phyloP scores from a whole-genome alignment of 371 early-diverging fungal genomes.

The Mycotypha africana region DNA sequence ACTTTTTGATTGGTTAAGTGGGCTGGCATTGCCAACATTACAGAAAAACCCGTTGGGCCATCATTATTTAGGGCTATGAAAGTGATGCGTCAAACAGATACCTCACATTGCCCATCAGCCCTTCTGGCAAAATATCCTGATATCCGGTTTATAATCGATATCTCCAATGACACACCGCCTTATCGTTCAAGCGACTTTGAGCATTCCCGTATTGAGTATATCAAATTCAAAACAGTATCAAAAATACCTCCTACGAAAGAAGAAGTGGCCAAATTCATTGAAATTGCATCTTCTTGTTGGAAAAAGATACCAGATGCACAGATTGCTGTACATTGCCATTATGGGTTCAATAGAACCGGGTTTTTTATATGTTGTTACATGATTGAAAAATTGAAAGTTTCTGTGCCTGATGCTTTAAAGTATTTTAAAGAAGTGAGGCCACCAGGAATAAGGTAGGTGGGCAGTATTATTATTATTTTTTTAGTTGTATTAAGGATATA shows the following conservation, averaged over 20 bases:
- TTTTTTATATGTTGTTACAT: constrained; percentile 67
- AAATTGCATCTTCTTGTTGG: constrained; percentile 51
- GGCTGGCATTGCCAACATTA: constrained; percentile 51
- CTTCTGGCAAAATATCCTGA: constrained; percentile 61
- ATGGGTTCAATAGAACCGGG: constrained; percentile 70
- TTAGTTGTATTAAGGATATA: neutral
- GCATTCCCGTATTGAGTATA: constrained; percentile 51
- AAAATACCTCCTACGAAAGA: constrained; percentile 63
- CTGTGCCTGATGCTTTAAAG: constrained; percentile 55
- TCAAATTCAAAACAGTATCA: constrained; percentile 59
- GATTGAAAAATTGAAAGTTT: constrained; percentile 51
- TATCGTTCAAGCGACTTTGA: constrained; percentile 61
- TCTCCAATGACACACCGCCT: constrained; percentile 57
- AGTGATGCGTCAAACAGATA: constrained; percentile 63
- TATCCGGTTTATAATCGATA: constrained; percentile 49
- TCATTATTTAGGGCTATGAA: constrained; percentile 60
- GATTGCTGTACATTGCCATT: constrained; percentile 73
- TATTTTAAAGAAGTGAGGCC: constrained; percentile 59
- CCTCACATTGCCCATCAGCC: constrained; percentile 55
- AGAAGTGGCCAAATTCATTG: constrained; percentile 53
- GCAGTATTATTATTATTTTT: neutral
- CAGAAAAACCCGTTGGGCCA: constrained; percentile 40
- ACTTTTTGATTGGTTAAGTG: no score
- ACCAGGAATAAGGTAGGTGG: constrained; percentile 59
- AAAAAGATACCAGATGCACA: constrained; percentile 53